Conservation (phyloP, 2,329 filamentous ascomycete species). For the Metarhizium sp. region DNA sequence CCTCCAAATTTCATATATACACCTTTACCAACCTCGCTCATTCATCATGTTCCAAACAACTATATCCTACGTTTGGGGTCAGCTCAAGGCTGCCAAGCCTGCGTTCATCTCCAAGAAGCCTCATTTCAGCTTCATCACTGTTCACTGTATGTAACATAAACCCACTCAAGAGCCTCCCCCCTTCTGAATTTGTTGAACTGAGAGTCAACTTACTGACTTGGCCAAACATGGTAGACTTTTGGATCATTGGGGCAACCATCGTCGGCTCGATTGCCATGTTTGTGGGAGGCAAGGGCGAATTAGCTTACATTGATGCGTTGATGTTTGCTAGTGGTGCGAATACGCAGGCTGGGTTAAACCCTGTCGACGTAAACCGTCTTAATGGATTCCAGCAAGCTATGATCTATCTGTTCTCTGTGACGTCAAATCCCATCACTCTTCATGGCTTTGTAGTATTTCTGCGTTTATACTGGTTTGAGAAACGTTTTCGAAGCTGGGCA, state of each 20-base stretch:
- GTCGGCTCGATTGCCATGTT: slow-evolving; percentile 72
- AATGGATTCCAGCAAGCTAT: slow-evolving; percentile 66
- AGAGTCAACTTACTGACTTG: not conserved
- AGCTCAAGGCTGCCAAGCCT: slow-evolving; percentile 42
- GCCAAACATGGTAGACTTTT: slow-evolving; percentile 49
- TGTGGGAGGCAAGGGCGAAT: slow-evolving; percentile 41
- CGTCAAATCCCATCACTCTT: slow-evolving; percentile 76
- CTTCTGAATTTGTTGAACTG: not conserved
- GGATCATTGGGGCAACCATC: slow-evolving; percentile 66
- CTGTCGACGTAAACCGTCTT: slow-evolving; percentile 57
- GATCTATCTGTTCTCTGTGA: slow-evolving; percentile 60
- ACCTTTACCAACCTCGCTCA: not conserved
- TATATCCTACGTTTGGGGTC: slow-evolving; percentile 26
- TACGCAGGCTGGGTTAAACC: slow-evolving; percentile 91
- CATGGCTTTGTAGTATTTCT: slow-evolving; percentile 83
- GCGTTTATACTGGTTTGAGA: slow-evolving; percentile 96
- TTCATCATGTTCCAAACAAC: slow-evolving; percentile 22
- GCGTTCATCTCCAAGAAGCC: slow-evolving; percentile 51
- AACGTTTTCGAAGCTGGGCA: slow-evolving; percentile 80
- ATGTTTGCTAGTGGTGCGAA: slow-evolving; percentile 79
- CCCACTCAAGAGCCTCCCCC: not conserved
- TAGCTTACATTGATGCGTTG: slow-evolving; percentile 78
- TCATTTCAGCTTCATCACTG: slow-evolving; percentile 72
- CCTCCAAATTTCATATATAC: slow-evolving; percentile 4
- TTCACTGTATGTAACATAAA: slow-evolving; percentile 54